These are phyloP conservation scores for Peronosclerospora sorghi DNA, from an alignment of 352 stramenopile genomes.

Conservation along the genomic window DNA sequence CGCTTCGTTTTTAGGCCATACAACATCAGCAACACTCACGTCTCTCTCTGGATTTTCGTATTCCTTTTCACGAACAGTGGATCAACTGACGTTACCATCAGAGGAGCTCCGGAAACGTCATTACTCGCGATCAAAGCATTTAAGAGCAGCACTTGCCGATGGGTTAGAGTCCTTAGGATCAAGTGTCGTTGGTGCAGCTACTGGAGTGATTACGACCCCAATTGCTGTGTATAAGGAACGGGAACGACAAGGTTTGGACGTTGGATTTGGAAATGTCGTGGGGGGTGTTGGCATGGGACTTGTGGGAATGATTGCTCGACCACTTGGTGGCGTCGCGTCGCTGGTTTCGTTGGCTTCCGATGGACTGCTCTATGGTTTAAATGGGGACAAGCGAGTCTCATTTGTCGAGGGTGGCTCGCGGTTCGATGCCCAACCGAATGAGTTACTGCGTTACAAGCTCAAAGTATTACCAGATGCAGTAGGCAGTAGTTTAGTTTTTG, in stretches of 20 bases:
- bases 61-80: conserved; percentile 69
- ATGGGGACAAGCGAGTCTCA: conserved; percentile 21
- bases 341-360: conserved; percentile 70
- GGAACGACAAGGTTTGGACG: conserved; percentile 42
- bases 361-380: conserved; percentile 55
- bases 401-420: conserved; percentile 21
- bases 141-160: conserved; percentile 49
- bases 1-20: conserved; percentile 61
- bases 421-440: conserved; percentile 50
- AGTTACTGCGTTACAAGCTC: conserved; percentile 66
- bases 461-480: conserved; percentile 51
- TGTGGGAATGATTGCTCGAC: conserved; percentile 65
- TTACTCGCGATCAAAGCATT: conserved; percentile 49
- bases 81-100: conserved; percentile 59
- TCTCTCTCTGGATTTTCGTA: conserved; percentile 76
- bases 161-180: conserved; percentile 62
- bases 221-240: conserved; percentile 67
- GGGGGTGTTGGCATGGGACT: conserved; percentile 67
- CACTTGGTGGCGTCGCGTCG: conserved; percentile 66
- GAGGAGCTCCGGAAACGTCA: conserved; percentile 50
- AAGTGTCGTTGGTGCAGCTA: conserved; percentile 62
- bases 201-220: conserved; percentile 66
- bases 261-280: conserved; percentile 51
- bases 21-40: conserved; percentile 51
- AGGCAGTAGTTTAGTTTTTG: conserved; percentile 39